These are phyloP conservation scores for Cardamine resedifolia DNA, from an alignment of 345 rosid species.

Conservation along the genomic window DNA sequence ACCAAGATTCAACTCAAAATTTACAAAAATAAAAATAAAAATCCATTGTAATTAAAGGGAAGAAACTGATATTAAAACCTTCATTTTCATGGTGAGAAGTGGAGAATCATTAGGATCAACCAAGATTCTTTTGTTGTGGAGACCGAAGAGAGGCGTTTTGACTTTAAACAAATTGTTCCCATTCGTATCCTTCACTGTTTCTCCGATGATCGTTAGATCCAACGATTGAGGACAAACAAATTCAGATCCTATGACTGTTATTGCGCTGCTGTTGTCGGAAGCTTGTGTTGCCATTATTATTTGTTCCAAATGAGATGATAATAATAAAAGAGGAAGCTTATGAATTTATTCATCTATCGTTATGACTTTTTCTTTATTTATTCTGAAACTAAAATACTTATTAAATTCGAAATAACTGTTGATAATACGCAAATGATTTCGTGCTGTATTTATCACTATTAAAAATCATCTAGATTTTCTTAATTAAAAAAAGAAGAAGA, in stretches of 20 bases:
- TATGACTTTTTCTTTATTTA: slow-evolving; percentile 26
- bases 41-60: not conserved
- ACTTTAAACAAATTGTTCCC: slow-evolving; percentile 43
- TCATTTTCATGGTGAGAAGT: slow-evolving; percentile 41
- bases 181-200: slow-evolving; percentile 36
- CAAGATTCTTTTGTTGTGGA: slow-evolving; percentile 40
- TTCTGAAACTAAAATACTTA: not conserved
- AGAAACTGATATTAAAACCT: slow-evolving; percentile 31
- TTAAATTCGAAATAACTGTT: not conserved
- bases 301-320: slow-evolving; percentile 3
- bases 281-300: slow-evolving; percentile 29
- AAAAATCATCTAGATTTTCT: too few relatives aligned
- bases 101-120: slow-evolving; percentile 39
- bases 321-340: slow-evolving; percentile 2
- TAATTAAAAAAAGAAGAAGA: not conserved
- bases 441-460: not conserved
- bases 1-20: slow-evolving; percentile 5
- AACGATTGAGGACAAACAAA: slow-evolving; percentile 33
- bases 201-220: slow-evolving; percentile 39
- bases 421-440: not conserved
- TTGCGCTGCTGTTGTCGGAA: slow-evolving; percentile 7
- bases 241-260: slow-evolving; percentile 35
- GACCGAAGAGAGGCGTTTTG: slow-evolving; percentile 35
- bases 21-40: not conserved
- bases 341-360: slow-evolving; percentile 7